A percentile compares a stretch with the other conserved stretches of the same genome.
Conservation (phyloP, 108 stramenopile species). For the Chaetoceros tenuissimus region DNA sequence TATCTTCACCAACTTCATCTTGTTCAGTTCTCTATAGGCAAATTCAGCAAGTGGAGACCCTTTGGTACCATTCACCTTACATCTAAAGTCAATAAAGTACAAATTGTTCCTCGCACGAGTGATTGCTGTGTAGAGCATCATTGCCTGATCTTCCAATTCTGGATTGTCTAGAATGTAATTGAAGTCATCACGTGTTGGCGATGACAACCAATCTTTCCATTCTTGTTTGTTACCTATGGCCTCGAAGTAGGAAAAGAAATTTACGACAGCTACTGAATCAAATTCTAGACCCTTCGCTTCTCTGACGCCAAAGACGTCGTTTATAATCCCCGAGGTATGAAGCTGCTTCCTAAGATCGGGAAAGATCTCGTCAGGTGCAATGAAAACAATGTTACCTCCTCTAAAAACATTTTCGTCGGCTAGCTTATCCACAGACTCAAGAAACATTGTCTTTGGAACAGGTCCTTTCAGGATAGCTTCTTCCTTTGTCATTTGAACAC, state of each 20-base stretch:
- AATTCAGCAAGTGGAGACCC: conserved; percentile 1
- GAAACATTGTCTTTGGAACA: conserved; percentile 1
- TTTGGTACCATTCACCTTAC: conserved; percentile 2
- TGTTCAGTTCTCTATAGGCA: conserved; percentile 5
- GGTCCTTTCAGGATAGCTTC: conserved; percentile 3
- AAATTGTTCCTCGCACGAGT: conserved; percentile 11
- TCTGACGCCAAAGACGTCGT: conserved; percentile 12
- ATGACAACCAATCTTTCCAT: too few species aligned
- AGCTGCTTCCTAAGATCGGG: conserved; percentile 6
- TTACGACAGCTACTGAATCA: too few species aligned
- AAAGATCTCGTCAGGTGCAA: conserved; percentile 8
- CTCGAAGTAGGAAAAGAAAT: too few species aligned
- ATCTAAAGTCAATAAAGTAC: conserved; percentile 9
- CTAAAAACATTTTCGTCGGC: conserved; percentile 3
- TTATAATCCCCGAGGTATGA: conserved; percentile 7
- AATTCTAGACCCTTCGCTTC: conserved; percentile 16
- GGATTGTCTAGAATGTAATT: too few species aligned
- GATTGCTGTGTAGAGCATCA: conserved; percentile 14
- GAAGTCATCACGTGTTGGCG: too few species aligned
- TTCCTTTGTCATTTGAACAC: background rate
- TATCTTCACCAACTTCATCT: conserved; percentile 6
- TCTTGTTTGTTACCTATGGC: too few species aligned
- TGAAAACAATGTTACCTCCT: conserved; percentile 9
- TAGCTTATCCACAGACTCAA: conserved; percentile 2
- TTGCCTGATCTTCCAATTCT: too few species aligned